Conservation (phyloP, 139 green algal species). For the Dunaliella primolecta region DNA sequence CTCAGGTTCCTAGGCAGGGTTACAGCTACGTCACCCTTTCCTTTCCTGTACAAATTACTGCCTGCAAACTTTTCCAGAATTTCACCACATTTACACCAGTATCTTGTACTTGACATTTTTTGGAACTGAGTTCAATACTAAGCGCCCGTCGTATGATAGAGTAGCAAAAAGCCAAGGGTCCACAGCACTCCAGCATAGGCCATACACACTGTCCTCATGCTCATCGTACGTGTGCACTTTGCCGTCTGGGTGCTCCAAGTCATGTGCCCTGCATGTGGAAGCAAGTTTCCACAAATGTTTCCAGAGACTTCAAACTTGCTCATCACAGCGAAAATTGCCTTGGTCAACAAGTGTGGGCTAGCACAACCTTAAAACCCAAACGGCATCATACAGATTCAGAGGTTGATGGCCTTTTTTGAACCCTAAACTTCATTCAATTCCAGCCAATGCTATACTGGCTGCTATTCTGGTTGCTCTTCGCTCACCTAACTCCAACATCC, state of each 20-base stretch:
- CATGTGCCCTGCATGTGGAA: neutral
- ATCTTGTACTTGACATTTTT: constrained; percentile 80
- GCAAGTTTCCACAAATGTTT: neutral
- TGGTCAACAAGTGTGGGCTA: neutral
- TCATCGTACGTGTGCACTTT: constrained; percentile 67
- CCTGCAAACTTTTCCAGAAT: too few species aligned
- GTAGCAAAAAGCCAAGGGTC: constrained; percentile 81
- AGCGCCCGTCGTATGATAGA: constrained; percentile 76
- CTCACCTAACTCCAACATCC: too few species aligned
- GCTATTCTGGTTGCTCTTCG: too few species aligned
- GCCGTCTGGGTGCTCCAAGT: constrained; percentile 41
- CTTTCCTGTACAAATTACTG: too few species aligned
- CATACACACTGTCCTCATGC: constrained; percentile 81
- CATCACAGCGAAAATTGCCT: neutral
- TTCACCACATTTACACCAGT: constrained; percentile 73
- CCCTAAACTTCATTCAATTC: neutral
- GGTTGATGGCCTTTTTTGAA: neutral
- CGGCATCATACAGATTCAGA: neutral
- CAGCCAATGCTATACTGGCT: too few species aligned
- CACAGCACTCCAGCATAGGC: constrained; percentile 66
- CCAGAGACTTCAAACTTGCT: neutral
- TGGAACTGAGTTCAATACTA: constrained; percentile 67
- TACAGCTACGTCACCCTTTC: too few species aligned
- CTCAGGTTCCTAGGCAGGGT: too few species aligned
- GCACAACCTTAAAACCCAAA: neutral